Evolutionary conservation across 176 grass and related monocot genomes (phyloP), one percentile per base, ranked within the genome.

Genomic region (Tillandsia fasciculata): DNA sequence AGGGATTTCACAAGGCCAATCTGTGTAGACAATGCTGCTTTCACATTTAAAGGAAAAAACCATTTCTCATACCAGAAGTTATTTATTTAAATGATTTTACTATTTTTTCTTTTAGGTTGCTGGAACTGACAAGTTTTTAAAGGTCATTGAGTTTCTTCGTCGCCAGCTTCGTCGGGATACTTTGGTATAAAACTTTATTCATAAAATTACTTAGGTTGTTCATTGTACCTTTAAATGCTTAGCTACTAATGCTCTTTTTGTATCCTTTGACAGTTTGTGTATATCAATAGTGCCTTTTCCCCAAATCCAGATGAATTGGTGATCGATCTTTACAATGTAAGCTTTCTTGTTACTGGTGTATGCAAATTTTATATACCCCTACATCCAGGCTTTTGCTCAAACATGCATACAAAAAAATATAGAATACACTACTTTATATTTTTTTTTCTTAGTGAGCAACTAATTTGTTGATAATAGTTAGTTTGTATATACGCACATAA

Each of bases 251-350:
- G 3, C 64, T 80, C 14, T 77, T 26, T 76, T 66, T 68, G 2
- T 70, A 74, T 28, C 52, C 4, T 7, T 24, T 64, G 15, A 73
- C 79, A 96, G 91, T 96, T 90, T 75, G 87, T 87, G 12, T 96
- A 96, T 70, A 79, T 90, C 54, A 96, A 96, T 69, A 96, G 84
- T 76, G 79, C 91, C 9, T 96, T 96, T 70, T 96, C 84, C 11
- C 87, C 91, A 64, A 96, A 87, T 65, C 91, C 91, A 8, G 91
- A 96, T 22, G 91, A 96, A 71, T 61, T 83, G 70, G 76, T 96
- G 58, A 90, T 96, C 75, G 91, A 87, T 76, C 78, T 96, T 33
- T 90, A 87, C 75, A 83, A 87, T 71, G 91, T 96, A 90, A 83
- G 78, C 42, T 80, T 65, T 33, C 56, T 80, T 51, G 7, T 24